These are phyloP conservation scores for Rutstroemia sp. DNA, from an alignment of 2,329 filamentous ascomycete species.

Conservation along the genomic window DNA sequence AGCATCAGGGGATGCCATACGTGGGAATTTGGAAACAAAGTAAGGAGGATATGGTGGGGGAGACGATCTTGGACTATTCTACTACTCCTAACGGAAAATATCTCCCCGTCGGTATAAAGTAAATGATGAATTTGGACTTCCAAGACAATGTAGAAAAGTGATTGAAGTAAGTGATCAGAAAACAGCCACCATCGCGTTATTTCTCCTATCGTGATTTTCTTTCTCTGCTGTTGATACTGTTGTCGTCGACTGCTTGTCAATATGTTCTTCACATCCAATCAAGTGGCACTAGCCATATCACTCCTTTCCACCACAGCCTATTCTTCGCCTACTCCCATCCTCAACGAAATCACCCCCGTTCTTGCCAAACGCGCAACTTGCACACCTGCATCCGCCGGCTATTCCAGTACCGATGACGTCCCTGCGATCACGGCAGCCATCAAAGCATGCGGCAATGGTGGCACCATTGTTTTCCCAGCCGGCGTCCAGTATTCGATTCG, in stretches of 20 bases:
- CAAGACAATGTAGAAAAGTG: too few species aligned
- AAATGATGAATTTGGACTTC: too few species aligned
- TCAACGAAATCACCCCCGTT: background rate
- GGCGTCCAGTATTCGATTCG: conserved; percentile 36
- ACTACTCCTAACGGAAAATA: too few species aligned
- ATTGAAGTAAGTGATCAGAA: too few species aligned
- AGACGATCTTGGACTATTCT: too few species aligned
- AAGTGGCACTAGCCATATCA: background rate
- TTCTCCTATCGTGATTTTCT: too few species aligned
- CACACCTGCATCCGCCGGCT: conserved; percentile 15
- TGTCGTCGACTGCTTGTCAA: background rate
- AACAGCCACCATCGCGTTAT: too few species aligned
- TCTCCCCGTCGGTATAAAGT: too few species aligned
- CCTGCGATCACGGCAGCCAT: conserved; percentile 38
- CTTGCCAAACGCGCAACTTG: conserved; percentile 20
- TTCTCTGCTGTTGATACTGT: too few species aligned
- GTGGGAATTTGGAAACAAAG: too few species aligned
- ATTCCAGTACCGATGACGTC: conserved; percentile 32
- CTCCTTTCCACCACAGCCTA: background rate
- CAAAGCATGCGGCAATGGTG: conserved; percentile 31
- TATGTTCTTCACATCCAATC: background rate
- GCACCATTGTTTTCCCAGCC: conserved; percentile 38
- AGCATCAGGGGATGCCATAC: too few species aligned
- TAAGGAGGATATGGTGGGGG: too few species aligned
- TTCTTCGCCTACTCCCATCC: background rate